phyloP scores from a whole-genome alignment of 805 yeast species.

The Zygoascus tannicola region DNA sequence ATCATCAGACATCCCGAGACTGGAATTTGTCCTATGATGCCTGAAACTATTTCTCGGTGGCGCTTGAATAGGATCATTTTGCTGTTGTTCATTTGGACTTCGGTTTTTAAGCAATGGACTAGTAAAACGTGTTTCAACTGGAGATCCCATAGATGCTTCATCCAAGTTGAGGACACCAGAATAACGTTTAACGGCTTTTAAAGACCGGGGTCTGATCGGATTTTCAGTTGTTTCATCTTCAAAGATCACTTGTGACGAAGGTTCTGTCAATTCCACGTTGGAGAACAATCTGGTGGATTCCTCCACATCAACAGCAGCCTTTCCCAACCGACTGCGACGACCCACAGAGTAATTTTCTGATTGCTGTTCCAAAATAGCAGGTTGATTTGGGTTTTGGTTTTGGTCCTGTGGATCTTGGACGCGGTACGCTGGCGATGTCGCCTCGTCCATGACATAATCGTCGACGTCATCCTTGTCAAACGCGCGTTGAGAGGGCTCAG shows the following conservation, averaged over 20 bases:
- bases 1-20: slow-evolving; percentile 7
- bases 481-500: neutral
- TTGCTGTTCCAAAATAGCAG: too few relatives aligned
- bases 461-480: neutral
- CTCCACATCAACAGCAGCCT: neutral
- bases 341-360: too few relatives aligned
- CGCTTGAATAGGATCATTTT: too few relatives aligned
- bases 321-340: too few relatives aligned
- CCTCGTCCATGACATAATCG: neutral
- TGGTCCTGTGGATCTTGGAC: neutral
- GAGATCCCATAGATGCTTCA: slow-evolving; percentile 23
- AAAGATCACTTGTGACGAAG: too few relatives aligned
- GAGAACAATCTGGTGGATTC: neutral
- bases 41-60: neutral
- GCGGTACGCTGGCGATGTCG: neutral
- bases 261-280: neutral
- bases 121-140: slow-evolving; percentile 1
- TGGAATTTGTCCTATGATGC: slow-evolving; percentile 4
- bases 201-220: slow-evolving; percentile 1
- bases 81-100: neutral
- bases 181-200: slow-evolving; percentile 27
- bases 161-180: slow-evolving; percentile 34
- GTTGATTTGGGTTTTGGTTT: neutral
- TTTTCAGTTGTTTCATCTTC: neutral
- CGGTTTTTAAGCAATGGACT: neutral